Conservation (phyloP, 371 early-diverging fungal species). For the Saksenaea oblongispora region DNA sequence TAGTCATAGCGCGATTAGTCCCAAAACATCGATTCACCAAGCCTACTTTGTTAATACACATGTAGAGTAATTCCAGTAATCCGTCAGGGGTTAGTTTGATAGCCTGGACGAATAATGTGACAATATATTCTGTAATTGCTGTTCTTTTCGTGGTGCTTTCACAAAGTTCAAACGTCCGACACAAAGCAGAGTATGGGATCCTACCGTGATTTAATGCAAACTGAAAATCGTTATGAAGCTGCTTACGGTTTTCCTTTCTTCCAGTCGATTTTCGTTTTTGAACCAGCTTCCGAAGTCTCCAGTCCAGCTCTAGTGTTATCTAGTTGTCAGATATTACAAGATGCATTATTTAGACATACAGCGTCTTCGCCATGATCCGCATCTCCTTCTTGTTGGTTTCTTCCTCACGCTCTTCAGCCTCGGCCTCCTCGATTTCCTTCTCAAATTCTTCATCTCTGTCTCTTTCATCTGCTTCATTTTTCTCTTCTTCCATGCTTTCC, state of each 20-base stretch:
- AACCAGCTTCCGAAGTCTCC: conserved; percentile 25
- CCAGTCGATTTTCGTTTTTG: conserved; percentile 36
- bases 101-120: conserved; percentile 75
- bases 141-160: conserved; percentile 74
- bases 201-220: conserved; percentile 23
- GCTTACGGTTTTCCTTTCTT: conserved; percentile 52
- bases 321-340: not conserved
- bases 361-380: conserved; percentile 36
- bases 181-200: conserved; percentile 84
- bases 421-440: conserved; percentile 22
- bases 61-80: conserved; percentile 79
- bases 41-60: conserved; percentile 90
- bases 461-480: not conserved
- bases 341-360: conserved; percentile 13
- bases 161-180: conserved; percentile 85
- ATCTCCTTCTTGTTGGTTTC: conserved; percentile 31
- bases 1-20: conserved; percentile 16
- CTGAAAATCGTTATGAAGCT: not conserved
- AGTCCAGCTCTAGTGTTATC: conserved; percentile 27
- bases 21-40: not conserved
- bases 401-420: conserved; percentile 26
- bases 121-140: conserved; percentile 80
- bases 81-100: conserved; percentile 72
- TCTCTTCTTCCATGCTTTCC: not conserved
- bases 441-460: conserved; percentile 9